Base-by-base conservation (phyloP, 768 basidiomycete species). In the Symmetrospora coprosmae region DNA sequence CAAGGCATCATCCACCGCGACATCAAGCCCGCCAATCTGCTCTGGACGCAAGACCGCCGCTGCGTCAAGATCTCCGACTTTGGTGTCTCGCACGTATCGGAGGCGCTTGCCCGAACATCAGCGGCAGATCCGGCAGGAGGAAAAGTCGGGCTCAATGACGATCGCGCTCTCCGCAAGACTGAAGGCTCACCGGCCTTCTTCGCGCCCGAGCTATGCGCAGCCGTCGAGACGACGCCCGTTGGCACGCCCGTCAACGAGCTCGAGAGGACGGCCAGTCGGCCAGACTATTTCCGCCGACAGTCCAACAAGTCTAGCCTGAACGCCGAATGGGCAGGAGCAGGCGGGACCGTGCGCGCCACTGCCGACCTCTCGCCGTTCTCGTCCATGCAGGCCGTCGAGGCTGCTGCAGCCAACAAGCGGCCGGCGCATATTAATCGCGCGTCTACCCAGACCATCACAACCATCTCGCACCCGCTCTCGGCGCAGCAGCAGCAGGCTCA, bases 1-100 rank as follows among this genome's bases (percentile, higher is more conserved):
- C 90, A 97, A 70, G 94, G 92, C 23, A 97, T 99, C 72, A 96
- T 99, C 49, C 94, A 99, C 74, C 87, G 94, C 60, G 94, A 99
- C 74, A 97, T 99, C 76, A 99, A 99, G 71, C 94, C 94, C 27
- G 87, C 90, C 45, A 99, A 99, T 73, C 81, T 99, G 23, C 79
- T 99, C 28, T 89, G 87, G 82, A 85, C 85, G 2, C 78, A 79
- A 27, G 86, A 92, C 74, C 21, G 35, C 28, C 82, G 86, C 52
- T 80, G 81, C 61, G 91, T 97, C 74, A 99, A 99, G 74, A 97
- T 99, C 63, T 88, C 85, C 27, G 94, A 99, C 74, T 97, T 99
- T 73, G 94, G 94, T 51, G 89, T 94, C 51, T 91, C 92, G 16
- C 88, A 92, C 71, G 90, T 92, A 73, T 92, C 88, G 4, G 85